phyloP scores from a whole-genome alignment of 768 basidiomycete genomes.

The Leccinum subtestaceum region DNA sequence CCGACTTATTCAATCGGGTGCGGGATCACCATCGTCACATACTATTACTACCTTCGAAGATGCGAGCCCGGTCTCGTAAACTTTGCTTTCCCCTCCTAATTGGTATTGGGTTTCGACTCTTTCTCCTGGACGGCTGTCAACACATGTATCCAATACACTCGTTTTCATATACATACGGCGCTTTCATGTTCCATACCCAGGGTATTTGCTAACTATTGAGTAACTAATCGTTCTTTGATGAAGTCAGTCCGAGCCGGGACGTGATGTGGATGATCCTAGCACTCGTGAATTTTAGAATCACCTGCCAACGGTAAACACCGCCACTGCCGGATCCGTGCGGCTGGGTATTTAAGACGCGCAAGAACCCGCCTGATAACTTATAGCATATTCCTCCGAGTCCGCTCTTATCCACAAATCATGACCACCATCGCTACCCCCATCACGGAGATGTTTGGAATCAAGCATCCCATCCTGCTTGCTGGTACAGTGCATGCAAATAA shows the following conservation, averaged over 20 bases:
- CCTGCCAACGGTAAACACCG: not conserved
- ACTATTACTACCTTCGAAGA: constrained; percentile 12
- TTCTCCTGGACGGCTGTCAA: constrained; percentile 27
- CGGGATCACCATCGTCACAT: constrained; percentile 29
- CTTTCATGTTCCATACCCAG: constrained; percentile 28
- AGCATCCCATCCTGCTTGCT: constrained; percentile 85
- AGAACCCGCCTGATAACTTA: not conserved
- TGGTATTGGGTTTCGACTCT: constrained; percentile 6
- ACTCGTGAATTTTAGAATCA: not conserved
- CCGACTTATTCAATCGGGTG: constrained; percentile 66
- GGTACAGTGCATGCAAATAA: constrained; percentile 37
- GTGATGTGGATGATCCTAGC: not conserved
- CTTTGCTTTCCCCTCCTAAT: not conserved
- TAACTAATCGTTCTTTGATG: not conserved
- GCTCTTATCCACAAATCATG: constrained; percentile 7
- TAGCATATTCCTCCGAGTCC: not conserved
- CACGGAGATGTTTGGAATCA: constrained; percentile 84
- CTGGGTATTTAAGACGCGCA: not conserved
- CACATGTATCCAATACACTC: constrained; percentile 34
- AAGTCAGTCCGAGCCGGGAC: not conserved
- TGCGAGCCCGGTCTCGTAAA: constrained; percentile 15
- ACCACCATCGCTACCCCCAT: constrained; percentile 79
- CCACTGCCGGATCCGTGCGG: not conserved
- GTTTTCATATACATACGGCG: constrained; percentile 19
- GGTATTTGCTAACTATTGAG: constrained; percentile 21